A percentile compares a stretch with the other conserved stretches of the same genome.
These are phyloP conservation scores for Macadamia tetraphylla DNA, from an alignment of 164 flowering plant species.

Conservation along the genomic window DNA sequence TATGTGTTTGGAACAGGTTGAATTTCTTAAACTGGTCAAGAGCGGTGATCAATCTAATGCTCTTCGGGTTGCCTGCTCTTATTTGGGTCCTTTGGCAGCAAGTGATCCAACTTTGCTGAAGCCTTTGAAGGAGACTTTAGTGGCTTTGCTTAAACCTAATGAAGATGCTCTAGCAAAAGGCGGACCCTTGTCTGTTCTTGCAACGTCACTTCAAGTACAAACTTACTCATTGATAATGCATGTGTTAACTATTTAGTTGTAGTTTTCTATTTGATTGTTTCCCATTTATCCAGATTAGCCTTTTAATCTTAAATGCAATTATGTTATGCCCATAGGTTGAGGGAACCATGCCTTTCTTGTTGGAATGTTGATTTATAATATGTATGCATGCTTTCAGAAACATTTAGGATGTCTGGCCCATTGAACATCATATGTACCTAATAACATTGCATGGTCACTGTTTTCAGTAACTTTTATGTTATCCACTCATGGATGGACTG, in stretches of 20 bases:
- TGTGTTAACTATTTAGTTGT: not conserved
- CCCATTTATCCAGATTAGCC: not conserved
- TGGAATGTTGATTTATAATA: not conserved
- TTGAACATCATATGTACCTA: not conserved
- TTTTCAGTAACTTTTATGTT: not conserved
- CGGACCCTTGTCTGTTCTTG: slow-evolving; percentile 67
- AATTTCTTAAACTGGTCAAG: slow-evolving; percentile 81
- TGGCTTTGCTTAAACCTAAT: slow-evolving; percentile 64
- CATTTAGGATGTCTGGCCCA: not conserved
- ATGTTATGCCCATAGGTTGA: not conserved
- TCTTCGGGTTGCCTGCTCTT: slow-evolving; percentile 68
- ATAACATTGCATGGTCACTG: not conserved
- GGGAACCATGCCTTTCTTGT: not conserved
- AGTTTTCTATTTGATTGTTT: no score
- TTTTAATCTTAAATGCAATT: not conserved
- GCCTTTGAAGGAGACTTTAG: slow-evolving; percentile 88
- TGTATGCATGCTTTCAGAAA: not conserved
- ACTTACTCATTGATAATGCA: not conserved
- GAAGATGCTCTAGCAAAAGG: slow-evolving; percentile 51
- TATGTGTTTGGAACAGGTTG: slow-evolving; percentile 51
- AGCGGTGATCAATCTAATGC: slow-evolving; percentile 75
- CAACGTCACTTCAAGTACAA: slow-evolving; percentile 87
- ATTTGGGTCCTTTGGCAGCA: slow-evolving; percentile 88
- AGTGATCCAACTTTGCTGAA: slow-evolving; percentile 66
- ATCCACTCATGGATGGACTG: not conserved